These are phyloP conservation scores for Oryza glaberrima DNA, from an alignment of 176 grass and related monocot genomes.

Conservation along the genomic window DNA sequence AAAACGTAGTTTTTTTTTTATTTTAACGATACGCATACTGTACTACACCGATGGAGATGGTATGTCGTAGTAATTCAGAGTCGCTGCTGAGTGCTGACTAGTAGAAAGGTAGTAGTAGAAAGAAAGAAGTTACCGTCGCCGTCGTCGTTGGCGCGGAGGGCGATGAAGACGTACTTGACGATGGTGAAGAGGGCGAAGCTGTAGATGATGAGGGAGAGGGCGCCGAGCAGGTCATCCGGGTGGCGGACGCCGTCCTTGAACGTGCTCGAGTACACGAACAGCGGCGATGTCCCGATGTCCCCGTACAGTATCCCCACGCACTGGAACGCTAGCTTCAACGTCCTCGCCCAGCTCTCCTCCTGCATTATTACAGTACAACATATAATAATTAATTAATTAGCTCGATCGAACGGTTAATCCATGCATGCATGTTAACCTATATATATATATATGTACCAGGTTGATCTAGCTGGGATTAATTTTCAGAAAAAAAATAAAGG, in stretches of 20 bases:
- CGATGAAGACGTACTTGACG: conserved; percentile 53
- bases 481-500: neutral
- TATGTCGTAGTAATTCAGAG: too few species aligned
- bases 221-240: conserved; percentile 45
- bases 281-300: conserved; percentile 57
- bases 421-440: too few species aligned
- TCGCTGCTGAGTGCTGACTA: too few species aligned
- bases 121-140: conserved; percentile 36
- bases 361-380: too few species aligned
- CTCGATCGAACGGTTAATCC: too few species aligned
- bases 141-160: conserved; percentile 53
- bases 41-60: too few species aligned
- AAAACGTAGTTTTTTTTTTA: too few species aligned
- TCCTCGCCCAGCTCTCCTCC: conserved; percentile 37
- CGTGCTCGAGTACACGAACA: conserved; percentile 57
- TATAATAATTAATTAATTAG: too few species aligned
- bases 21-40: too few species aligned
- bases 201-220: conserved; percentile 56
- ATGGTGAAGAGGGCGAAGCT: conserved; percentile 46
- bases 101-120: neutral
- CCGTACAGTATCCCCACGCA: conserved; percentile 58
- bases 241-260: conserved; percentile 41
- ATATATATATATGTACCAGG: neutral
- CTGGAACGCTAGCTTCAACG: conserved; percentile 46
- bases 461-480: neutral